phyloP scores from a whole-genome alignment of 371 early-diverging fungal genomes.

The Mucor velutinosus region DNA sequence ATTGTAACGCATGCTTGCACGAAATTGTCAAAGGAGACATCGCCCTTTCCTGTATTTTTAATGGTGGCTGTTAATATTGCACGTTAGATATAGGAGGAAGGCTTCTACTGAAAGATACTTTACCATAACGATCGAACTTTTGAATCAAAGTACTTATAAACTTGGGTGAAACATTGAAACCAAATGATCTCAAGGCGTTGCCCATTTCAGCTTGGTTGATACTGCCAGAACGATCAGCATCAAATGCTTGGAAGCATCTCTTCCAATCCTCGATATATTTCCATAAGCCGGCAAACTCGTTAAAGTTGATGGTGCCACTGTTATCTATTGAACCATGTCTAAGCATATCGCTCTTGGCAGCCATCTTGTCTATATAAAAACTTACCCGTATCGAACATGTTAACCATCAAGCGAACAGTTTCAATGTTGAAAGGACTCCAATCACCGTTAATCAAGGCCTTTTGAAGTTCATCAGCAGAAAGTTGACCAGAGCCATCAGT shows the following conservation, averaged over 20 bases:
- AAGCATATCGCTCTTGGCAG: no score
- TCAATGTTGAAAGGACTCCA: constrained; percentile 67
- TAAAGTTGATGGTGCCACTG: constrained; percentile 73
- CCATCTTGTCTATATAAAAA: no score
- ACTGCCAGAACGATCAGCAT: constrained; percentile 76
- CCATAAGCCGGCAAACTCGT: constrained; percentile 83
- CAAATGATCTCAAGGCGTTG: constrained; percentile 77
- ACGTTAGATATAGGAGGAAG: background rate
- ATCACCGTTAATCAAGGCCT: constrained; percentile 69
- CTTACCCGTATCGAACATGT: constrained; percentile 74
- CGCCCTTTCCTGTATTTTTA: constrained; percentile 42
- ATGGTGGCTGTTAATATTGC: constrained; percentile 6
- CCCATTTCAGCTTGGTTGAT: constrained; percentile 76
- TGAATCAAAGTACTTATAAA: constrained; percentile 65
- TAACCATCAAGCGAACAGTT: constrained; percentile 63
- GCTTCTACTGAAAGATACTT: background rate
- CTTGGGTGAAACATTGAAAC: constrained; percentile 65
- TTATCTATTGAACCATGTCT: constrained; percentile 35
- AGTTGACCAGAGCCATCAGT: constrained; percentile 51
- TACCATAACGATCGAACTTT: constrained; percentile 78
- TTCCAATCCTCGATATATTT: constrained; percentile 76
- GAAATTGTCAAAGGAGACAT: constrained; percentile 85
- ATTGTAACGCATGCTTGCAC: constrained; percentile 83
- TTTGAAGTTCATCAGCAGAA: constrained; percentile 57
- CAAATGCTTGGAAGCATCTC: constrained; percentile 79